phyloP scores from a whole-genome alignment of 768 basidiomycete genomes.

The Lactarius hengduanensis region DNA sequence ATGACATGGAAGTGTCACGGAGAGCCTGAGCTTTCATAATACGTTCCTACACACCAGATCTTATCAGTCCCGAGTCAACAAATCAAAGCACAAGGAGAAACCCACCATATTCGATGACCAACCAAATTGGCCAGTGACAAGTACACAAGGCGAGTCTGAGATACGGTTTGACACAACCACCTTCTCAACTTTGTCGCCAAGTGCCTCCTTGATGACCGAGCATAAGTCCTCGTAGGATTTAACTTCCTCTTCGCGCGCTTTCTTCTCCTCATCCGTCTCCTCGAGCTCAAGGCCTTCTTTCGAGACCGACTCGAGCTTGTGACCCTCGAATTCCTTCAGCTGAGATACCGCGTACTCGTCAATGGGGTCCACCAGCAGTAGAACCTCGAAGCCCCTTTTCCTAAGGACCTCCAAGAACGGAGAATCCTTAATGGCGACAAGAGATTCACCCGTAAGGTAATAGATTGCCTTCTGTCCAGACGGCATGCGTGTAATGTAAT shows the following conservation, averaged over 20 bases:
- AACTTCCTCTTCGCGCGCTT: constrained; percentile 79
- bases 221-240: constrained; percentile 85
- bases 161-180: constrained; percentile 98
- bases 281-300: constrained; percentile 99
- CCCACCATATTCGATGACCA: constrained; percentile 98
- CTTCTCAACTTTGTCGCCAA: constrained; percentile 99
- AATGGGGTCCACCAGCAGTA: constrained; percentile 97
- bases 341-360: constrained; percentile 99
- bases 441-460: constrained; percentile 98
- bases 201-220: constrained; percentile 94
- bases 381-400: constrained; percentile 99
- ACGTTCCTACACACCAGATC: constrained; percentile 56
- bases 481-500: constrained; percentile 99
- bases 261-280: constrained; percentile 99
- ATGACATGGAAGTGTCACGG: constrained; percentile 95
- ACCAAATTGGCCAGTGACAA: constrained; percentile 98
- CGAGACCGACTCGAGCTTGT: constrained; percentile 96
- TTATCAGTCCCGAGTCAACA: neutral
- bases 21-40: constrained; percentile 99
- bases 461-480: constrained; percentile 99
- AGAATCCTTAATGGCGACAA: constrained; percentile 85
- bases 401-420: constrained; percentile 99
- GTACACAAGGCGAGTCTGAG: constrained; percentile 92
- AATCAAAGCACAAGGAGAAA: constrained; percentile 14
- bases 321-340: constrained; percentile 98